Evolutionary conservation across 140 eudicot species (phyloP), one percentile per base, ranked within the genome.

Genomic region (Anethum foeniculum): DNA sequence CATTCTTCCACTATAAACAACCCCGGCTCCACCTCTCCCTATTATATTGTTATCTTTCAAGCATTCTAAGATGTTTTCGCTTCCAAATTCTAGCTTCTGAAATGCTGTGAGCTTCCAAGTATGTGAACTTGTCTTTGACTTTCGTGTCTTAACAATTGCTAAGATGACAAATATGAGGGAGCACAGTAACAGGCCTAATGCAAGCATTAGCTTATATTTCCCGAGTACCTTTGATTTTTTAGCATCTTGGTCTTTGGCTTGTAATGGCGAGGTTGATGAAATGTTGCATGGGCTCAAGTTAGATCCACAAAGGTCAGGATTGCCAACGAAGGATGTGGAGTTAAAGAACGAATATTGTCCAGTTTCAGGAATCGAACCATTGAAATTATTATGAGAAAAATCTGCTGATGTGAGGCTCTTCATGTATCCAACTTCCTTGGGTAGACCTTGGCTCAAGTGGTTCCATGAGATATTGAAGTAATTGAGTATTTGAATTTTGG

Each of bases 71-170:
- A 92, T 86, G 77, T 92, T 93, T 6, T 89, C 86, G 39, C 93
- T 88, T 2, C 88, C 81, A n/a, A 92, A 92, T 44, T 89, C 92
- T 12, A 93, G 86, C 78, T 86, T 89, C 77, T 90, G 97, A 46
- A 93, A 93, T 5, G 98, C 90, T 1, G 94, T 93, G 56, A 91
- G 94, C 83, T 88, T 93, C 98, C 98, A 93, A 41, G 96, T 68
- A 41, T 80, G 87, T 0, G 82, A 79, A 41, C 82, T 75, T 52
- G 81, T 78, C n/a, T 86, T 83, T 39, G 83, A 82, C 54, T 87
- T 86, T 71, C 91, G 86, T 8, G 96, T 87, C 88, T 89, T 93
- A 77, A 91, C 51, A 14, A 93, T 81, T 7, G 98, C 98, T 18
- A 92, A 71, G 39, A 85, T 64, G 16, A 86, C 89, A 34, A 91